Base-by-base conservation (phyloP, 1,284 basidiomycete genomes). In the Marasmius fiardii region DNA sequence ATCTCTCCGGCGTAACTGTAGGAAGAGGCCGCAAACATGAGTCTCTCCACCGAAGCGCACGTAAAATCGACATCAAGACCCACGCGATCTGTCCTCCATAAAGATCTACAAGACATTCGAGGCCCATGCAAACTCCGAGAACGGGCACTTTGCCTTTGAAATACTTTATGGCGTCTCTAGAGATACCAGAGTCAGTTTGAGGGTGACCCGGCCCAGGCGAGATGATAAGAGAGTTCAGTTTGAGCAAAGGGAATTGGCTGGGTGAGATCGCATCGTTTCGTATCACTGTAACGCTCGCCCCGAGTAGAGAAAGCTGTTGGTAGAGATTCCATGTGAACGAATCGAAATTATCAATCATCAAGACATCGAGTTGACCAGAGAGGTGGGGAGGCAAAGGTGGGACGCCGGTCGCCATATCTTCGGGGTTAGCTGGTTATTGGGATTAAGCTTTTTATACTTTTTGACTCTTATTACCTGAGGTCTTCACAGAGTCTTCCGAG, bases 121-220 rank as follows among this genome's bases (percentile, higher is more conserved):
- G 77, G 16, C 96, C 96, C 97, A 99, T 99, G 73, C 96, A 99
- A 26, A 99, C 94, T 23, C 96, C 96, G 8, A 99, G 77, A n/a
- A 99, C 79, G 35, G 96, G 96, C 18, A 99, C 83, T 71, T 93
- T 96, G 39, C 97, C 97, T 14, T 89, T 79, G 64, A 95, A 98
- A 73, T 92, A 92, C 60, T 83, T 78, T 68, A 99, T 92, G 21
- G 90, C 93, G 14, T 91, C 90, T 61, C 89, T 84, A 4, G 92
- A 95, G 66, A 99, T 90, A 45, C 96, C 96, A 24, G 92, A 92
- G 73, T 99, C 97, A 1, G 91, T 92, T 57, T 83, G 77, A 2
- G 96, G 96, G 68, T 99, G 97, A 0, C 96, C 96, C 14, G 96
- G 96, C 0, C 97, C 97, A 10, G 97, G 96, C 4, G 95, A 98